phyloP scores from a whole-genome alignment of 768 basidiomycete genomes.

The Phaffia australis region DNA sequence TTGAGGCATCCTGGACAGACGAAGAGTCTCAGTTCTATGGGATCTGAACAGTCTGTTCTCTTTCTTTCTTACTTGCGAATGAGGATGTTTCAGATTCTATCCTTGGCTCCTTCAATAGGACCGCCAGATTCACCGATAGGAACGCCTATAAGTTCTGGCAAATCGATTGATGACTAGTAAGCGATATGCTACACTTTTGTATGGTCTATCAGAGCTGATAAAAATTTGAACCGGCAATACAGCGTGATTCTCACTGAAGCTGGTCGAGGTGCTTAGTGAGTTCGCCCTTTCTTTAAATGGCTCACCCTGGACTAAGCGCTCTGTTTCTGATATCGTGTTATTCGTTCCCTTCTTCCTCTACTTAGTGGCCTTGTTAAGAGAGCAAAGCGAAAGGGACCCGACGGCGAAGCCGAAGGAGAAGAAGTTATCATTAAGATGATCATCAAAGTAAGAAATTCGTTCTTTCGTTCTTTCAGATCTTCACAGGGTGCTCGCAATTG shows the following conservation, averaged over 20 bases:
- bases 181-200: not conserved
- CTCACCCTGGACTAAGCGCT: constrained; percentile 50
- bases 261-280: constrained; percentile 35
- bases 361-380: constrained; percentile 69
- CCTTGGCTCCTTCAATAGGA: constrained; percentile 13
- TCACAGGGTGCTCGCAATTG: too few species aligned
- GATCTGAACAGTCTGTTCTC: not conserved
- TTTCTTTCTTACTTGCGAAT: not conserved
- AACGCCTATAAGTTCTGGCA: constrained; percentile 5
- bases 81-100: constrained; percentile 1
- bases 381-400: constrained; percentile 61
- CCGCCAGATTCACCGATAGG: constrained; percentile 9
- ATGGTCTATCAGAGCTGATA: constrained; percentile 4
- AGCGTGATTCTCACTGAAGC: constrained; percentile 21
- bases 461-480: not conserved
- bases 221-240: constrained; percentile 34
- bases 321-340: constrained; percentile 73
- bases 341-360: not conserved
- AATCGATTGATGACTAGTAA: constrained; percentile 23
- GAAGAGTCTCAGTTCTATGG: not conserved
- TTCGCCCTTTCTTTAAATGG: constrained; percentile 50
- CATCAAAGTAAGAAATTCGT: constrained; percentile 49
- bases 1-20: not conserved
- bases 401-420: constrained; percentile 67
- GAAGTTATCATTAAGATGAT: constrained; percentile 93